Evolutionary conservation across 169 alveolate species (phyloP).

Genomic region (Perkinsus olseni): DNA sequence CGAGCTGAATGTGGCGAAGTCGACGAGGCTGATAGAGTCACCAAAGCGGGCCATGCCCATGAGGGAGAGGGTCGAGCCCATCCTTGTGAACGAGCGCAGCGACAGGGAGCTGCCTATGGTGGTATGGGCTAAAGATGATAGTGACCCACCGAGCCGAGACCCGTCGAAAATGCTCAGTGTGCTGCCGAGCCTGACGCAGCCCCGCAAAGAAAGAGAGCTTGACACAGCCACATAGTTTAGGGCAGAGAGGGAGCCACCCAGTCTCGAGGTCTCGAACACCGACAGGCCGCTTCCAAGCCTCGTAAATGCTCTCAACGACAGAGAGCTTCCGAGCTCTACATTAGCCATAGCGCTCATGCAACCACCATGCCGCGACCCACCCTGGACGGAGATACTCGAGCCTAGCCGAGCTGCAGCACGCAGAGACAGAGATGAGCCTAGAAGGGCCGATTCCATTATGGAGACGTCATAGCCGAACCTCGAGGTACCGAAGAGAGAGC

Average conservation of each 20-base stretch:
- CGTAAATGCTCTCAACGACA: background rate
- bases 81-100: background rate
- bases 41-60: background rate
- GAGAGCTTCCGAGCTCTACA: background rate
- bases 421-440: background rate
- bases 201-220: background rate
- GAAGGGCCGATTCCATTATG: background rate
- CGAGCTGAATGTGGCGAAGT: background rate
- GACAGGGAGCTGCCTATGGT: background rate
- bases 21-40: background rate
- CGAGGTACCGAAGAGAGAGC: background rate
- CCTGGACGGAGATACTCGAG: background rate
- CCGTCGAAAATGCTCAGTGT: background rate
- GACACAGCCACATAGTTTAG: background rate
- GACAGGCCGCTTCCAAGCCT: background rate
- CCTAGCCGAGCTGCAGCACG: background rate
- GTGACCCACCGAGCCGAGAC: background rate
- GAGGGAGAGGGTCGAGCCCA: constrained; percentile 2
- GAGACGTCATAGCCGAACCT: background rate
- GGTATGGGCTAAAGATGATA: background rate
- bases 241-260: background rate
- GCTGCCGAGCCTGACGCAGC: background rate
- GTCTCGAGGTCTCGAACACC: background rate
- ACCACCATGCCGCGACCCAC: background rate
- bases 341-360: background rate